A percentile compares a stretch with the other conserved stretches of the same genome.
Conservation (phyloP, 1,284 basidiomycete species). For the Puccinia horiana region DNA sequence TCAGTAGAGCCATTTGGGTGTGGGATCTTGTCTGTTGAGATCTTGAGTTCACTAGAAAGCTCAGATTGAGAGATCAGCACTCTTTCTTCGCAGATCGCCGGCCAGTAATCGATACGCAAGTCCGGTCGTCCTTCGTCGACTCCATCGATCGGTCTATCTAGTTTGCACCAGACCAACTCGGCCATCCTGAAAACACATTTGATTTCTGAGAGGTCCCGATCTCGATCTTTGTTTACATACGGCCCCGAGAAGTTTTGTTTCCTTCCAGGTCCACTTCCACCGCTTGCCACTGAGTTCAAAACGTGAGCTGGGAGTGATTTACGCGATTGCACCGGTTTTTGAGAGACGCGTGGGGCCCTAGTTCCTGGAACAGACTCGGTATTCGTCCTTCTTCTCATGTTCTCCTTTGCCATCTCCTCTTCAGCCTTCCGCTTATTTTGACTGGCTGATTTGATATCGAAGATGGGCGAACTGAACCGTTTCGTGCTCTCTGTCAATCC, state of each 20-base stretch:
- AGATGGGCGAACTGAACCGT: conserved; percentile 36
- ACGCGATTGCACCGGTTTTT: background rate
- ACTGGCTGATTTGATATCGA: conserved; percentile 25
- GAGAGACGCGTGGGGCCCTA: conserved; percentile 50
- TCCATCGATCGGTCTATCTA: conserved; percentile 64
- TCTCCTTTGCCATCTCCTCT: conserved; percentile 46
- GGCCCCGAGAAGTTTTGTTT: conserved; percentile 51
- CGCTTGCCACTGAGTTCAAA: conserved; percentile 6
- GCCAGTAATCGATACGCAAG: conserved; percentile 69
- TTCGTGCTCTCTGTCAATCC: conserved; percentile 60
- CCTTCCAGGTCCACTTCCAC: conserved; percentile 23
- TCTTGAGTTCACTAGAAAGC: background rate
- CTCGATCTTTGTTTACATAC: conserved; percentile 51
- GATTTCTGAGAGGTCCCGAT: conserved; percentile 58
- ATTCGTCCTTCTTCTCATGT: background rate
- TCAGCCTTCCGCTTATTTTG: conserved; percentile 47
- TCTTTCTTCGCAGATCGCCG: conserved; percentile 64
- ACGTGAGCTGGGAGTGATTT: conserved; percentile 2
- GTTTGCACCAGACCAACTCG: conserved; percentile 72
- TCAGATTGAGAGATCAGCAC: conserved; percentile 9
- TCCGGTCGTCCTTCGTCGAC: conserved; percentile 58
- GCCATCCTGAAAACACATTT: conserved; percentile 67
- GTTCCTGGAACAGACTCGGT: conserved; percentile 54
- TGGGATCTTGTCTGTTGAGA: background rate
- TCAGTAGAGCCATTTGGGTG: background rate